Conservation (phyloP, 106 monocot genomes). For the Vanilla planifolia region DNA sequence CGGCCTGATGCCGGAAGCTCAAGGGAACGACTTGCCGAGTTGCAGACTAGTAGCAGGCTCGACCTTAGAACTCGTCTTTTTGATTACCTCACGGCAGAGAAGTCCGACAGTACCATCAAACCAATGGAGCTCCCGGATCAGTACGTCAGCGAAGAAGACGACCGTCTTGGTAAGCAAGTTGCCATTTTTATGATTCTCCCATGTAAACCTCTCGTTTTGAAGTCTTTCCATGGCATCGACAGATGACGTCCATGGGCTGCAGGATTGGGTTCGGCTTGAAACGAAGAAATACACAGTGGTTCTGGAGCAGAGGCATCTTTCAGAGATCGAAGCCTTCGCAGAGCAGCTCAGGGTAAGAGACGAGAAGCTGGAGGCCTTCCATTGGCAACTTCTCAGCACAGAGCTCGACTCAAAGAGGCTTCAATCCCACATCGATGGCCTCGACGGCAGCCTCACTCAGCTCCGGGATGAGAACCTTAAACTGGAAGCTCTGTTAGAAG, state of each 20-base stretch:
- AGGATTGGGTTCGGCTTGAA: slow-evolving; percentile 49
- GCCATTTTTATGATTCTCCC: too few relatives aligned
- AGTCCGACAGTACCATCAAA: slow-evolving; percentile 4
- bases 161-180: slow-evolving; percentile 45
- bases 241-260: slow-evolving; percentile 36
- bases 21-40: slow-evolving; percentile 5
- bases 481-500: slow-evolving; percentile 34
- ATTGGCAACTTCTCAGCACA: slow-evolving; percentile 47
- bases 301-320: slow-evolving; percentile 44
- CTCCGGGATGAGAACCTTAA: slow-evolving; percentile 45
- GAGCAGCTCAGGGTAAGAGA: slow-evolving; percentile 81
- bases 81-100: slow-evolving; percentile 54
- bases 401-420: slow-evolving; percentile 67
- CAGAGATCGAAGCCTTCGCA: slow-evolving; percentile 77
- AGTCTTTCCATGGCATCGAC: background rate
- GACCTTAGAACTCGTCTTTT: slow-evolving; percentile 26
- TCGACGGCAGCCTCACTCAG: slow-evolving; percentile 35
- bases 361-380: slow-evolving; percentile 62
- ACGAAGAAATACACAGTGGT: slow-evolving; percentile 32
- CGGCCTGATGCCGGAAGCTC: slow-evolving; percentile 24
- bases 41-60: background rate
- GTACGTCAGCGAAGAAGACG: slow-evolving; percentile 21
- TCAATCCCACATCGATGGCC: slow-evolving; percentile 49
- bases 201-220: too few relatives aligned
- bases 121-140: slow-evolving; percentile 20